Evolutionary conservation across 768 basidiomycete genomes (phyloP), one percentile per base, ranked within the genome.

Genomic region (Heimioporus sp.): DNA sequence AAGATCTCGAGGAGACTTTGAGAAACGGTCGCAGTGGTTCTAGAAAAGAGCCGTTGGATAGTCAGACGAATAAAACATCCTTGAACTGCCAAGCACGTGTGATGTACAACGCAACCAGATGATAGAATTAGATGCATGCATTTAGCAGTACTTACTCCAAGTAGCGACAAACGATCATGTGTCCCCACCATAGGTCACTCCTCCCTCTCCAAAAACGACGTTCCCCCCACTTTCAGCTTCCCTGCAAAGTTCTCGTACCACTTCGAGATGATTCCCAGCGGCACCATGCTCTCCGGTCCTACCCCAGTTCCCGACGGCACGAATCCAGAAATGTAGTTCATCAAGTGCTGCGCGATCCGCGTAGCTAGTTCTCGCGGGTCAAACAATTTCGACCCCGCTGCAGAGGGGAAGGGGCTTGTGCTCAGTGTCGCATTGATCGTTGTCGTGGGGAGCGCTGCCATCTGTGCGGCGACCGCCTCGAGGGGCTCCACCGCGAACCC

Each of bases 401-500:
- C 61, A 38, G 2, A 53, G 38, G 13, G 58, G 44, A 42, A 46
- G 65, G 13, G 34, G 31, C 46, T 42, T 17, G 53, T 48, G 10
- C 11, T 46, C 60, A 62, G 34, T 61, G 45, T 37, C 63, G 57
- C 10, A 65, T 69, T 67, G 38, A 59, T 63, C 51, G 63, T 45
- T 11, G 56, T 35, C 35, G 53, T 31, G 2, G 80, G 79, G 17
- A 83, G 71, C 6, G 67, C 56, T 15, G 76, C 73, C 31, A 89
- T 67, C 57, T 93, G 84, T 1, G 74, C 64, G 37, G 80, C 73
- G 48, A 94, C 85, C 20, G 77, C 68, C 0, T 74, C 57, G 9
- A 93, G 72, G 8, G 90, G 88, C 68, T 93, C 92, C 65, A 93
- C 79, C 12, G 90, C 77, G 51, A 95, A 73, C 1, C 92, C 92